Percentiles rank a stretch among this genome's conserved stretches.
These are phyloP conservation scores for Annulohypoxylon stygium DNA, from an alignment of 495 filamentous ascomycete species.

Conservation along the genomic window DNA sequence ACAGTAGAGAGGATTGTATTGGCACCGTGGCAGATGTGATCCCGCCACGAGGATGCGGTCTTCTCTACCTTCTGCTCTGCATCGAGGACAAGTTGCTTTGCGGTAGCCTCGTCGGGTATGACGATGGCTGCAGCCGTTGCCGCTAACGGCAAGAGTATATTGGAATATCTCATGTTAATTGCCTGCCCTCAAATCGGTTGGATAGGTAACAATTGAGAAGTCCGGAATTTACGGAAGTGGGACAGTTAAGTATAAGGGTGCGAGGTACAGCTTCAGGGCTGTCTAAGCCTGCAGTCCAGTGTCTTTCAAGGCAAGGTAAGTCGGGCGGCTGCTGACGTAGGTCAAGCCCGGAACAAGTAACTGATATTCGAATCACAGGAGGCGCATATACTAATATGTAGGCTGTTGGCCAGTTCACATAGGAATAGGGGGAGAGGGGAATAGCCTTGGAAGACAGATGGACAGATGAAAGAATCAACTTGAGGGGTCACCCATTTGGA, in stretches of 20 bases:
- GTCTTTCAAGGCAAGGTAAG: conserved; percentile 15
- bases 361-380: conserved; percentile 23
- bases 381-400: not conserved
- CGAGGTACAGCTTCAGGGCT: not conserved
- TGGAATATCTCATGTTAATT: conserved; percentile 57
- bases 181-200: not conserved
- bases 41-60: conserved; percentile 32
- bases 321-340: conserved; percentile 24
- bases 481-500: not conserved
- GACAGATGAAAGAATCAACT: not conserved
- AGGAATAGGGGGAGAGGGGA: conserved; percentile 1
- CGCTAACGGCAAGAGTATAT: conserved; percentile 63
- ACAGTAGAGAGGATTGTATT: conserved; percentile 56
- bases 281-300: conserved; percentile 16
- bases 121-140: conserved; percentile 69
- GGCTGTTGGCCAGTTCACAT: not conserved
- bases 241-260: conserved; percentile 4
- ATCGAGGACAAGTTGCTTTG: conserved; percentile 51
- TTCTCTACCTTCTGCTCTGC: conserved; percentile 42
- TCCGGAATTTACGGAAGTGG: conserved; percentile 40
- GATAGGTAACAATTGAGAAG: not conserved
- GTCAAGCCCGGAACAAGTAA: conserved; percentile 21
- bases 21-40: conserved; percentile 15
- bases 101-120: conserved; percentile 66
- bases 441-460: not conserved